A percentile compares a stretch with the other conserved stretches of the same genome.
Evolutionary conservation across 176 grass and related monocot genomes (phyloP).

Genomic region (Rhynchospora pubera): DNA sequence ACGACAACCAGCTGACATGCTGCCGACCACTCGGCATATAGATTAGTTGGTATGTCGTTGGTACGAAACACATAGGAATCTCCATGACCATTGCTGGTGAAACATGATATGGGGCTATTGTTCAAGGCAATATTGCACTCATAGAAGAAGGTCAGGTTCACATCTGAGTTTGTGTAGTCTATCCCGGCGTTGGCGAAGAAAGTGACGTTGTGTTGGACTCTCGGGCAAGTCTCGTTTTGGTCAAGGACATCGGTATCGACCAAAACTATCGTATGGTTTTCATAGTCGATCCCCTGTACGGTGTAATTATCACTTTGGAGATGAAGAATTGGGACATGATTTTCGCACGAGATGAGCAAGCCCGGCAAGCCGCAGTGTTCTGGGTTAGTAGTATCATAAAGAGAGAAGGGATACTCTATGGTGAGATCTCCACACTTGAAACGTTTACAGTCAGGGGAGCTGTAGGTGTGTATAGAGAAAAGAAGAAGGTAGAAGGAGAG

Average conservation of each 20-base stretch:
- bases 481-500: neutral
- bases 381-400: neutral
- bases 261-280: neutral
- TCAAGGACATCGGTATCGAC: neutral
- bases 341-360: constrained; percentile 7
- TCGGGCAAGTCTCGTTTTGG: neutral
- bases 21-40: neutral
- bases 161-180: neutral
- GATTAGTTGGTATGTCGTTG: neutral
- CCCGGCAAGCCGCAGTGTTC: constrained; percentile 17
- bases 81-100: neutral
- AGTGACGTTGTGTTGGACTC: neutral
- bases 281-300: neutral
- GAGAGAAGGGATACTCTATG: constrained; percentile 49
- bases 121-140: neutral
- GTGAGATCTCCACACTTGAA: constrained; percentile 8
- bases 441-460: neutral
- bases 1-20: neutral
- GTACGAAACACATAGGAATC: neutral
- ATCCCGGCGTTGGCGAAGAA: neutral
- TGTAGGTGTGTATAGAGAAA: neutral
- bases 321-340: neutral
- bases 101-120: neutral
- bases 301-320: neutral
- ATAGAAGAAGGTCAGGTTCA: neutral